These are phyloP conservation scores for Xylariaceae sp. DNA, from an alignment of 2,329 filamentous ascomycete genomes.

Conservation along the genomic window DNA sequence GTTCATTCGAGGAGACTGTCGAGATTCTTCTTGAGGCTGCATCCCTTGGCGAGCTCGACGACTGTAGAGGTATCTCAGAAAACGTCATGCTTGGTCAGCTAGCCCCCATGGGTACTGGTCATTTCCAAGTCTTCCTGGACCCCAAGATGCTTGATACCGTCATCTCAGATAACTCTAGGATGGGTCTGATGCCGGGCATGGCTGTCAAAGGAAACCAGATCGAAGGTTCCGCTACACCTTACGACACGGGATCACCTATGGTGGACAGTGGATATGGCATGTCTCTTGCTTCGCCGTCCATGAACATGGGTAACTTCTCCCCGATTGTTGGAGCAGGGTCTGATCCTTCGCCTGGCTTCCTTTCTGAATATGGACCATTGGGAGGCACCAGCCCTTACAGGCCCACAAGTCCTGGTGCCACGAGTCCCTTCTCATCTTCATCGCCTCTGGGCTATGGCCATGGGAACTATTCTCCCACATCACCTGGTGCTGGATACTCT, in stretches of 20 bases:
- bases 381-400: slow-evolving; percentile 61
- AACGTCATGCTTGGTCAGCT: slow-evolving; percentile 98
- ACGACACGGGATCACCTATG: slow-evolving; percentile 82
- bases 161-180: slow-evolving; percentile 85
- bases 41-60: slow-evolving; percentile 89
- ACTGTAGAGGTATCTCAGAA: slow-evolving; percentile 96
- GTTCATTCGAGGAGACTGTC: slow-evolving; percentile 98
- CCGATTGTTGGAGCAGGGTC: slow-evolving; percentile 74
- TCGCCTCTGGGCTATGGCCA: slow-evolving; percentile 57
- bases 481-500: slow-evolving; percentile 69
- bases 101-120: slow-evolving; percentile 93
- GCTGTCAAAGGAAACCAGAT: slow-evolving; percentile 70
- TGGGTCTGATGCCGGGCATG: slow-evolving; percentile 76
- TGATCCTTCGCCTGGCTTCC: slow-evolving; percentile 64
- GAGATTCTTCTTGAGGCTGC: slow-evolving; percentile 97
- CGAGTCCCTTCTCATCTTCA: slow-evolving; percentile 70
- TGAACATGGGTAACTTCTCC: slow-evolving; percentile 63
- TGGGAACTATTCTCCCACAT: slow-evolving; percentile 69
- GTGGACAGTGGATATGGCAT: slow-evolving; percentile 62
- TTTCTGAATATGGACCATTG: slow-evolving; percentile 54
- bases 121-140: slow-evolving; percentile 90
- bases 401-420: slow-evolving; percentile 64
- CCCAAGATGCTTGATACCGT: slow-evolving; percentile 94
- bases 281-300: slow-evolving; percentile 55
- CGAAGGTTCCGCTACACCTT: slow-evolving; percentile 87